Evolutionary conservation across 805 yeast genomes (phyloP).

Genomic region (Candida namnaoensis): DNA sequence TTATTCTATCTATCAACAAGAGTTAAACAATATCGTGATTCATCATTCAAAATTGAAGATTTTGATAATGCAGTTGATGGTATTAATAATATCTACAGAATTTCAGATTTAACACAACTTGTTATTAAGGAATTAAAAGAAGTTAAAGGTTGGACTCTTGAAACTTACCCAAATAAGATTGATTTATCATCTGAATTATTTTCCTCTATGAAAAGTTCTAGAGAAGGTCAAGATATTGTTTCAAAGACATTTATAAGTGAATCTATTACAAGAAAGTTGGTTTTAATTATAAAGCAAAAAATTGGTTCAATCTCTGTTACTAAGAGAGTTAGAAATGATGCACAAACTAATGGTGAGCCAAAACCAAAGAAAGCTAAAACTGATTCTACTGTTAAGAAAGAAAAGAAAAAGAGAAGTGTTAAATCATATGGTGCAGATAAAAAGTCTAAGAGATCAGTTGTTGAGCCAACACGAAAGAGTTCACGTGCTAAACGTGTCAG

Average conservation of each 20-base stretch:
- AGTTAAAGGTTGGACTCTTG: constrained; percentile 55
- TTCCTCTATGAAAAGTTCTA: constrained; percentile 46
- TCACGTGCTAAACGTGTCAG: constrained; percentile 24
- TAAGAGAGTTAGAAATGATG: constrained; percentile 8
- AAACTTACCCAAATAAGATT: constrained; percentile 77
- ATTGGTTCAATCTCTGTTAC: constrained; percentile 17
- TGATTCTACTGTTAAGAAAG: constrained; percentile 10
- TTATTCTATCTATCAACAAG: constrained; percentile 71
- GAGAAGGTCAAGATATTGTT: constrained; percentile 49
- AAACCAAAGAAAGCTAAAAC: constrained; percentile 7
- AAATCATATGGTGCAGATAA: constrained; percentile 10
- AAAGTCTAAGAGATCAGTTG: constrained; percentile 1
- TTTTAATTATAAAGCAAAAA: constrained; percentile 21
- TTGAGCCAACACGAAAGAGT: constrained; percentile 34
- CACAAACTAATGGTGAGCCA: constrained; percentile 4
- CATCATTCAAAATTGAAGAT: constrained; percentile 26
- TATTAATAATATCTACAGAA: constrained; percentile 41
- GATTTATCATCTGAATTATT: constrained; percentile 64
- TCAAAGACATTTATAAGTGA: constrained; percentile 50
- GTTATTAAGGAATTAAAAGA: constrained; percentile 51
- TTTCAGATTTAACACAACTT: constrained; percentile 70
- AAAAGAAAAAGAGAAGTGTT: constrained; percentile 4
- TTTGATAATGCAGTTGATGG: constrained; percentile 16
- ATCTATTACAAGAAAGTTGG: constrained; percentile 27
- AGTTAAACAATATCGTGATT: constrained; percentile 70